Evolutionary conservation across 352 stramenopile genomes (phyloP), one percentile per base, ranked within the genome.

Genomic region (Phytophthora pini): DNA sequence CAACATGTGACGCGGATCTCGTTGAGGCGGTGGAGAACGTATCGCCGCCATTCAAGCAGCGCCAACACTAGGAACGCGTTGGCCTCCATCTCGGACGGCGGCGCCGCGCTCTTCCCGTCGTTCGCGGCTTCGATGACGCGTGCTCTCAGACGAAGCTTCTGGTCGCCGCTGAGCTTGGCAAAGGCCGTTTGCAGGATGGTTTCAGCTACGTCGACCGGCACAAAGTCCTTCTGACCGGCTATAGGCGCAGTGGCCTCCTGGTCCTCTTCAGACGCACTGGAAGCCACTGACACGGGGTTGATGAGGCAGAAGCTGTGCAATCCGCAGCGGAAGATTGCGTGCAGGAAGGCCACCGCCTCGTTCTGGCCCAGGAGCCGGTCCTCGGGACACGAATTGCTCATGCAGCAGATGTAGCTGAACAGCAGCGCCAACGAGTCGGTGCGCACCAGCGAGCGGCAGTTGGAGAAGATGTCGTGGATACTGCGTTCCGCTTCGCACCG

Each of bases 381-480:
- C 31, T 93, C 80, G 0, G 77, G 70, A 13, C 77, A 79, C 4
- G 68, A 74, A 10, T 89, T 77, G 41, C 61, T 77, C 84, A 95
- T 91, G 40, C 74, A 87, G 43, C 82, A 94, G 17, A 96, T 64
- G 17, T 86, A 68, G 32, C 82, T 78, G 34, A 94, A 95, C 4
- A 95, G 57, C 24, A 78, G 17, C 8, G 87, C 84, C 20, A 82
- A 70, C 5, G 78, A 56, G 31, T 87, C 62, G 0, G 40, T 52
- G 3, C 60, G 45, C n/a, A 84, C 62, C 17, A 88, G 56, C 3
- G 75, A 60, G 0, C 89, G 82, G n/a, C 84, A 92, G 47, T 88
- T 94, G 12, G 82, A 72, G 43, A 95, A 97, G 15, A 96, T 53
- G 36, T 95, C 89, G 46, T 96, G 86, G 26, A 95, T 80, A 1